Conservation (phyloP, 2,329 filamentous ascomycete genomes). For the Colletotrichum nymphaeae region DNA sequence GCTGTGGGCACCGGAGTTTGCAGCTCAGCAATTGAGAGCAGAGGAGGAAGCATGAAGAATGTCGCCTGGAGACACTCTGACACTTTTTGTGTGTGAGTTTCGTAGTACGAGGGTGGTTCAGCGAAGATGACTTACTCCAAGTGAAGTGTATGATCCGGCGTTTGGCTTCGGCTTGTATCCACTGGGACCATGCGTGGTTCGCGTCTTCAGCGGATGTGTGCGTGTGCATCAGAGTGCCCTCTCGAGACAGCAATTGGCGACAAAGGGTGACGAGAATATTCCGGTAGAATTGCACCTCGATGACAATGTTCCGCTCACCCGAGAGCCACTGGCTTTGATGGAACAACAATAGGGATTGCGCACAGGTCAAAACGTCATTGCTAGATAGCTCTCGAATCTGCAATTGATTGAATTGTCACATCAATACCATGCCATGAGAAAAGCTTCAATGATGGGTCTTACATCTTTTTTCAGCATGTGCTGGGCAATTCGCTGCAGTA, state of each 20-base stretch:
- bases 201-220: neutral
- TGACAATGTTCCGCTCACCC: neutral
- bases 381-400: neutral
- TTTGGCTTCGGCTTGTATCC: neutral
- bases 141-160: neutral
- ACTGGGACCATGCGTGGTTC: neutral
- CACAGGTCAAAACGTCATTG: neutral
- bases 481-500: neutral
- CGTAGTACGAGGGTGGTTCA: neutral
- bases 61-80: neutral
- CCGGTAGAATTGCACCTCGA: neutral
- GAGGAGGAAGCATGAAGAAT: neutral
- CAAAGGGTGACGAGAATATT: neutral
- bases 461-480: neutral
- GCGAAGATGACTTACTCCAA: neutral
- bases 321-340: neutral
- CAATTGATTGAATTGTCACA: neutral
- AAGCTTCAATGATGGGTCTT: neutral
- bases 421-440: neutral
- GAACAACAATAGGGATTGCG: neutral
- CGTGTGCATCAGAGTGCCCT: neutral
- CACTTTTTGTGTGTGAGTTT: neutral
- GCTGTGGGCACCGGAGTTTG: constrained; percentile 2
- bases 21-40: constrained; percentile 1
- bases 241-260: neutral